These are phyloP conservation scores for Cryptococcus sp. DNA, from an alignment of 1,284 basidiomycete genomes.

Conservation along the genomic window DNA sequence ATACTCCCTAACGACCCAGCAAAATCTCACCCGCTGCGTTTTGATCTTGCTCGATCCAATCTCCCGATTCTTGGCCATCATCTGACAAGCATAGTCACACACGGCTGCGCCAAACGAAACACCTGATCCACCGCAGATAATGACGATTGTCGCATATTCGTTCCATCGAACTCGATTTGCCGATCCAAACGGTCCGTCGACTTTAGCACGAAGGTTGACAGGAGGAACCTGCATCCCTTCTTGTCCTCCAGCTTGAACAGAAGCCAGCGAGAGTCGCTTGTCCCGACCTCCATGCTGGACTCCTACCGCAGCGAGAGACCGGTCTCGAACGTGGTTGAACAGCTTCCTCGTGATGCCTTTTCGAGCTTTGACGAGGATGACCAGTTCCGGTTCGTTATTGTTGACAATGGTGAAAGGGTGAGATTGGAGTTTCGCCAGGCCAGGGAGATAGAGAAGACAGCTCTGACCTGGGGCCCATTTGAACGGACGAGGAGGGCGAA, in stretches of 20 bases:
- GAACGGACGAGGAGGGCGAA: conserved; percentile 58
- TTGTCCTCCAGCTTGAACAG: conserved; percentile 24
- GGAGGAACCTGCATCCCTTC: conserved; percentile 29
- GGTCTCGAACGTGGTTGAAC: conserved; percentile 54
- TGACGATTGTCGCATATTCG: conserved; percentile 58
- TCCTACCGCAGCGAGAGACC: conserved; percentile 37
- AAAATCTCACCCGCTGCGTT: conserved; percentile 63
- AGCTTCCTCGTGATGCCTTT: conserved; percentile 70
- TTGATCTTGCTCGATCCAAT: conserved; percentile 50
- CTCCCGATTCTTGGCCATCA: conserved; percentile 56
- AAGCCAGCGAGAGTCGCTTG: conserved; percentile 22
- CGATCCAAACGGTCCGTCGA: conserved; percentile 78
- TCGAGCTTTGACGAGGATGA: conserved; percentile 70
- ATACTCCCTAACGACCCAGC: conserved; percentile 79
- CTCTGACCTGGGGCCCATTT: conserved; percentile 64
- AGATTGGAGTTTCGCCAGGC: conserved; percentile 60
- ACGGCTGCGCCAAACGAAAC: conserved; percentile 70
- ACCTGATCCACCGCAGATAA: conserved; percentile 74
- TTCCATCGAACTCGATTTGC: conserved; percentile 62
- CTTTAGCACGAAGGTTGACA: conserved; percentile 54
- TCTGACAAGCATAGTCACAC: conserved; percentile 63
- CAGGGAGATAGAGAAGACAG: conserved; percentile 65
- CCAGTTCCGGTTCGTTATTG: conserved; percentile 59
- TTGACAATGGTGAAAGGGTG: conserved; percentile 80
- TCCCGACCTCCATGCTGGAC: conserved; percentile 13